Evolutionary conservation across 768 basidiomycete species (phyloP).

Genomic region (Amyloporia xantha): DNA sequence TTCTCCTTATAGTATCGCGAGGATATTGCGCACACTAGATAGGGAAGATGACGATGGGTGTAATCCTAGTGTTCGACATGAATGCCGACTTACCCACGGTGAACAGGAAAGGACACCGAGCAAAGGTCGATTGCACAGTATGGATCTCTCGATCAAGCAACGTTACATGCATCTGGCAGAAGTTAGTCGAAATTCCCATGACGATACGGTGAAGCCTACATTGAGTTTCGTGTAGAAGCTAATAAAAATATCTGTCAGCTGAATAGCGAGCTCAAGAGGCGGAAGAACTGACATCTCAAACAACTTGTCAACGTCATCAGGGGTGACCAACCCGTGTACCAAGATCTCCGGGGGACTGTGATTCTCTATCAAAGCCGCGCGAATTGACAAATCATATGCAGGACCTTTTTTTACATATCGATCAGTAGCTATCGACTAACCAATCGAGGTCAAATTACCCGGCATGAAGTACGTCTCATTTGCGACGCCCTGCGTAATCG

Average conservation of each 20-base stretch:
- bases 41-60: neutral
- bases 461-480: slow-evolving; percentile 78
- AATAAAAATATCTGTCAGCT: slow-evolving; percentile 5
- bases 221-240: slow-evolving; percentile 72
- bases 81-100: slow-evolving; percentile 60
- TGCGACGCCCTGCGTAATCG: slow-evolving; percentile 61
- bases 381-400: slow-evolving; percentile 61
- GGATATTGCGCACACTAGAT: slow-evolving; percentile 78
- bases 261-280: neutral
- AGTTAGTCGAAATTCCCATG: neutral
- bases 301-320: slow-evolving; percentile 74
- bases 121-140: slow-evolving; percentile 70
- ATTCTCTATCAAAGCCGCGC: slow-evolving; percentile 67
- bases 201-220: slow-evolving; percentile 31
- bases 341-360: slow-evolving; percentile 79
- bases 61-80: neutral
- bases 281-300: slow-evolving; percentile 66
- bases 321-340: slow-evolving; percentile 71
- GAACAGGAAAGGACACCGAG: slow-evolving; percentile 84
- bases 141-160: slow-evolving; percentile 78
- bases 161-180: slow-evolving; percentile 67
- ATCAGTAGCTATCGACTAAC: no score
- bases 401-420: no score
- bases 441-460: slow-evolving; percentile 39
- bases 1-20: slow-evolving; percentile 80